Base-by-base conservation (phyloP, 1,139 yeast species). In the Saccharomyces hybrid region DNA sequence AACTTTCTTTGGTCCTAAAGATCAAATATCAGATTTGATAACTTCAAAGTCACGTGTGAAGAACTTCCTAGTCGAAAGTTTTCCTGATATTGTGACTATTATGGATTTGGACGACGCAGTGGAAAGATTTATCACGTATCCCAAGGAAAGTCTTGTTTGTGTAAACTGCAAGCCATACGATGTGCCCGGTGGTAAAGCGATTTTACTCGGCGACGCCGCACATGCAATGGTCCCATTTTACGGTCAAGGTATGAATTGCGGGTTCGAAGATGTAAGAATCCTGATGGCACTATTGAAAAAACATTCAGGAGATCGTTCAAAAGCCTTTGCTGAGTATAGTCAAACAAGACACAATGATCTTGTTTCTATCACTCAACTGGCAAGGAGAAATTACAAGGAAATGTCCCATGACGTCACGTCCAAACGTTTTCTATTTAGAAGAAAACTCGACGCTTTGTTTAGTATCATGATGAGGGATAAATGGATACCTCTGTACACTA, bases 221-320 rank as follows among this genome's bases (percentile, higher is more conserved):
- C 98, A 91, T 70, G 84, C 95, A 14, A 90, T 90, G 97, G 97
- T 91, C 3, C 98, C 98, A 13, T 91, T 91, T 68, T 91, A 90
- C 65, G 97, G 97, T 5, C 98, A 91, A 69, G 98, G 98, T 2
- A 86, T 91, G 95, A 91, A 91, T 69, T 88, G 97, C 67, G 98
- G 98, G 1, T 86, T 91, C 67, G 97, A 91, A 70, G 97, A 91
- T 64, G 90, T 90, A 11, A 76, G 84, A 52, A 81, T 84, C 1
- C 73, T 91, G 54, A 73, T 86, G 74, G 77, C 78, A 46, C 69
- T 82, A 14, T 67, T 88, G 49, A 83, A 82, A 11, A 67, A 73
- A 26, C 58, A 71, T 50, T 64, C 74, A 1, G 72, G 69, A n/a
- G 72, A 79, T 53, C 73, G 84, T 31, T 64, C 65, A 2, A 61